Conservation (phyloP, 2,329 filamentous ascomycete species). For the Plectosphaerella cucumerina region DNA sequence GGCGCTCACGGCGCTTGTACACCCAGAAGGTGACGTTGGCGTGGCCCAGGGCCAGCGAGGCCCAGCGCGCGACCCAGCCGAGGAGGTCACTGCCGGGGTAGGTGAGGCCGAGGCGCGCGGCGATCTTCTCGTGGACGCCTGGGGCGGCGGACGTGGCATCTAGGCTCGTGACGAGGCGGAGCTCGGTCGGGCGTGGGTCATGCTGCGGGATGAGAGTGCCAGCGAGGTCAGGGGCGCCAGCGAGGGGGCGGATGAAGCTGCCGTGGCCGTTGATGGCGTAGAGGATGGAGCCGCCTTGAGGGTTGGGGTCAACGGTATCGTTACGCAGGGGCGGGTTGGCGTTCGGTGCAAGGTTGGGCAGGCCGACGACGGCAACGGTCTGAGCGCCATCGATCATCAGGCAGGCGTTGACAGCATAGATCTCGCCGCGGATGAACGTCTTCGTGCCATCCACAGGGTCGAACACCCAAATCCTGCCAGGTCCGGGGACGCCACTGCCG, state of each 20-base stretch:
- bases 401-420: slow-evolving; percentile 55
- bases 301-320: slow-evolving; percentile 33
- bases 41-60: slow-evolving; percentile 44
- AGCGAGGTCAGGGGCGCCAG: slow-evolving; percentile 15
- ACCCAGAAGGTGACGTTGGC: slow-evolving; percentile 54
- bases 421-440: slow-evolving; percentile 48
- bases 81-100: slow-evolving; percentile 49
- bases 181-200: slow-evolving; percentile 3
- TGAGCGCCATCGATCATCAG: slow-evolving; percentile 47
- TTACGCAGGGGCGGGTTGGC: slow-evolving; percentile 36
- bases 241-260: slow-evolving; percentile 39
- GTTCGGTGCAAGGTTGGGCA: slow-evolving; percentile 40
- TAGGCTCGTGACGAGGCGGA: slow-evolving; percentile 39
- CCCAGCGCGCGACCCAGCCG: slow-evolving; percentile 55
- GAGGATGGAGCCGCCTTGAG: slow-evolving; percentile 42
- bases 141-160: slow-evolving; percentile 42
- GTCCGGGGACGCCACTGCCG: slow-evolving; percentile 31
- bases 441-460: slow-evolving; percentile 59
- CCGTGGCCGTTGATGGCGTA: slow-evolving; percentile 46
- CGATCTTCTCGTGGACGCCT: slow-evolving; percentile 40
- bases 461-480: slow-evolving; percentile 51
- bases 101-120: slow-evolving; percentile 32
- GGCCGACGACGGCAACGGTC: slow-evolving; percentile 43
- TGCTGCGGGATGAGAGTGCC: slow-evolving; percentile 1
- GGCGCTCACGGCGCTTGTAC: slow-evolving; percentile 42